A percentile compares a stretch with the other conserved stretches of the same genome.
Evolutionary conservation across 495 filamentous ascomycete species (phyloP).

Genomic region (Hypoxylon perforatum): DNA sequence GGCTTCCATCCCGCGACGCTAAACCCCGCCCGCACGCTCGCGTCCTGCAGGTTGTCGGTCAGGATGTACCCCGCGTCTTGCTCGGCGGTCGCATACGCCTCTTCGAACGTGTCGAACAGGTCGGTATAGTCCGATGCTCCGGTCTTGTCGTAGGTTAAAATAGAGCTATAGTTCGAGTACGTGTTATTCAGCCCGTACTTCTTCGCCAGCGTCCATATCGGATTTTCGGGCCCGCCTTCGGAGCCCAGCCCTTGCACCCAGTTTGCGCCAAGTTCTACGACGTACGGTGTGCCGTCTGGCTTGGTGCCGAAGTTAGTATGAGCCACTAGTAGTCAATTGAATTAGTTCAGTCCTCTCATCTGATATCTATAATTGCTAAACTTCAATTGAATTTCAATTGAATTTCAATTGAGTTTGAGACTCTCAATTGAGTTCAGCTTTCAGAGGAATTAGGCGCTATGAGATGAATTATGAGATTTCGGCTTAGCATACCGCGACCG

Average conservation of each 20-base stretch:
- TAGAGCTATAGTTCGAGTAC: conserved; percentile 70
- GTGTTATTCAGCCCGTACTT: conserved; percentile 71
- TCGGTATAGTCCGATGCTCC: conserved; percentile 64
- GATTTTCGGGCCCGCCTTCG: conserved; percentile 69
- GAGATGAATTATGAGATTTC: neutral
- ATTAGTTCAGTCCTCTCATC: conserved; percentile 29
- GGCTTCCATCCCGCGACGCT: conserved; percentile 74
- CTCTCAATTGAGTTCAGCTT: no score
- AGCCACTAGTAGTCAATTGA: conserved; percentile 34
- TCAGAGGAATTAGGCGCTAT: no score
- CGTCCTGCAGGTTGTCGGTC: conserved; percentile 70
- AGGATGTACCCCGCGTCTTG: conserved; percentile 69
- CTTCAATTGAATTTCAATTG: no score
- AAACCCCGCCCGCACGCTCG: conserved; percentile 68
- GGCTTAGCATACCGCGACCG: conserved; percentile 55
- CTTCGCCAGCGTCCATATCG: conserved; percentile 75
- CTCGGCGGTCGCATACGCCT: conserved; percentile 61
- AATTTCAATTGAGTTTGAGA: no score
- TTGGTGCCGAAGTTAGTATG: conserved; percentile 68
- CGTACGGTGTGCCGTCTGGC: conserved; percentile 64
- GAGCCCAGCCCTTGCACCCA: conserved; percentile 79
- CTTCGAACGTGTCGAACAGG: conserved; percentile 63
- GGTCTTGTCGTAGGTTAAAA: conserved; percentile 68
- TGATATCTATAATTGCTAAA: no score
- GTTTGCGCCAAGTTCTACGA: conserved; percentile 75